These are phyloP conservation scores for Clavulina sp. DNA, from an alignment of 768 basidiomycete species.

Conservation along the genomic window DNA sequence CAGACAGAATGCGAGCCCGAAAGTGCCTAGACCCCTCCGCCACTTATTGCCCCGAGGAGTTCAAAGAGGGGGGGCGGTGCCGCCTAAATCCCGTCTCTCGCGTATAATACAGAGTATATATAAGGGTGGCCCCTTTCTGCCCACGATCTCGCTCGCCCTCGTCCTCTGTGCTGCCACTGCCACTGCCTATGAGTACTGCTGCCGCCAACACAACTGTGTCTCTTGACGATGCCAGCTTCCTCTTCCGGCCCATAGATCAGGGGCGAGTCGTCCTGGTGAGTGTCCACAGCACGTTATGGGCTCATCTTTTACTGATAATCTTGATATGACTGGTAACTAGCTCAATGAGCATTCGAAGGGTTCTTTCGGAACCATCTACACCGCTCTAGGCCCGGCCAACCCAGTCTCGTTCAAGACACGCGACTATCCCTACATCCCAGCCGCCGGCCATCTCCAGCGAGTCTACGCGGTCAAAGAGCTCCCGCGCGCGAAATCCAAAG, in stretches of 20 bases:
- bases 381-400: neutral
- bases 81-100: no score
- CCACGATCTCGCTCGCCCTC: no score
- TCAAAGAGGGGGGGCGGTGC: no score
- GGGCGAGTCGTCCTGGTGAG: neutral
- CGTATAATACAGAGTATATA: no score
- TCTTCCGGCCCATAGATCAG: neutral
- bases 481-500: neutral
- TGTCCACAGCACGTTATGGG: no score
- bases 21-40: no score
- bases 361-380: neutral
- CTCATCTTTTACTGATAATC: no score
- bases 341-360: neutral
- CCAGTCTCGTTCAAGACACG: neutral
- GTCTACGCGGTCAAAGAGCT: neutral
- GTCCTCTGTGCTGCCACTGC: no score
- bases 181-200: neutral
- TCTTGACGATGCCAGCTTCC: neutral
- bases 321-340: no score
- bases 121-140: no score
- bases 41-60: no score
- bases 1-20: no score
- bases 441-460: neutral
- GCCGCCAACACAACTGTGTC: neutral
- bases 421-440: neutral